Evolutionary conservation across 2,329 filamentous ascomycete genomes (phyloP).

Genomic region (Phaeosphaeria sp.): DNA sequence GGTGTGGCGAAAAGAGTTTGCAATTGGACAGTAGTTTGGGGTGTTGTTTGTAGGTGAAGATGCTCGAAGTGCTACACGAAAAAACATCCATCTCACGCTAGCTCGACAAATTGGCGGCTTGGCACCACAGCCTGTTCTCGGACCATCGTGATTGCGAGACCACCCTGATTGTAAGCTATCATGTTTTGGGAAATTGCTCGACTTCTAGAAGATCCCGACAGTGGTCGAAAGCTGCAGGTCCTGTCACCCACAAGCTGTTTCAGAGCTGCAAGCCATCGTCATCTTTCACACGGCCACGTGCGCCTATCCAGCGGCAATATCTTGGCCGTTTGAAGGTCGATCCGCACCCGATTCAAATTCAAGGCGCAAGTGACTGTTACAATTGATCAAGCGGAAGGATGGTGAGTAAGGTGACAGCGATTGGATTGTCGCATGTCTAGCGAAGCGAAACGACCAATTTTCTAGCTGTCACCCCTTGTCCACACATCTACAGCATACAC

Average conservation of each 20-base stretch:
- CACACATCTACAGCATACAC: too few species aligned
- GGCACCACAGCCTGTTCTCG: neutral
- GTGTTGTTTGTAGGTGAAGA: constrained; percentile 19
- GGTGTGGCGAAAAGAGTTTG: constrained; percentile 11
- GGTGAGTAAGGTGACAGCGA: too few species aligned
- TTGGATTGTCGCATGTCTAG: too few species aligned
- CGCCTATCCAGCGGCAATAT: neutral
- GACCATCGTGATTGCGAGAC: constrained; percentile 8
- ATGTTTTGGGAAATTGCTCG: constrained; percentile 26
- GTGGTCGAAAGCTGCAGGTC: constrained; percentile 19
- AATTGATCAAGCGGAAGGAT: neutral
- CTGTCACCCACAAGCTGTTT: constrained; percentile 22
- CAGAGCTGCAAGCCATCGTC: constrained; percentile 28
- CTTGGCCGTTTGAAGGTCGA: neutral
- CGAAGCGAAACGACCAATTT: too few species aligned
- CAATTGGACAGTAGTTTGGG: constrained; percentile 9
- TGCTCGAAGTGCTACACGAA: constrained; percentile 18
- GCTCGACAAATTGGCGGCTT: neutral
- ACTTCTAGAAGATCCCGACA: constrained; percentile 31
- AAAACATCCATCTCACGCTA: constrained; percentile 31
- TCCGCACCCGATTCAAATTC: too few species aligned
- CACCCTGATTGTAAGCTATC: constrained; percentile 22
- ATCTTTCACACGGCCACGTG: constrained; percentile 14
- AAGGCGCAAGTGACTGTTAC: neutral
- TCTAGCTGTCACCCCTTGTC: too few species aligned